phyloP scores from a whole-genome alignment of 2,329 filamentous ascomycete genomes.

The Dactylonectria macrodidyma region DNA sequence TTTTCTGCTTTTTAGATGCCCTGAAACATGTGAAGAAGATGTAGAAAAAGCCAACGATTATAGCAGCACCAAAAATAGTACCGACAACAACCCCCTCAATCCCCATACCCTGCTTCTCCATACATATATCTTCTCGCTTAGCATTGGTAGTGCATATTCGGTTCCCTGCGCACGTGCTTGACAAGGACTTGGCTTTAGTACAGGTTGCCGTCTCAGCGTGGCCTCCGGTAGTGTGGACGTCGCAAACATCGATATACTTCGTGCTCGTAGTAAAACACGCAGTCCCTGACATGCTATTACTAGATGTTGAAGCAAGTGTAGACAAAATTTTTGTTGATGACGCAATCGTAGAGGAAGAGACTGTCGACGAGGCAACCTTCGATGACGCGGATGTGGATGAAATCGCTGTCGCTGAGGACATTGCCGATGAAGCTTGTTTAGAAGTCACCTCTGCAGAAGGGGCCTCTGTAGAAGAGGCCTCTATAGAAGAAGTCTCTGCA shows the following conservation, averaged over 20 bases:
- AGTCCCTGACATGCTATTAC: background rate
- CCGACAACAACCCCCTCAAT: background rate
- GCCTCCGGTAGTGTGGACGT: background rate
- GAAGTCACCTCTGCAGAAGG: background rate
- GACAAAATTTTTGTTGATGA: background rate
- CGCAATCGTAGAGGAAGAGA: background rate
- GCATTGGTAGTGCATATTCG: background rate
- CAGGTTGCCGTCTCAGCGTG: background rate
- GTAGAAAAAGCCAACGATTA: background rate
- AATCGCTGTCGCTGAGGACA: background rate
- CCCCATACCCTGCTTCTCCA: background rate
- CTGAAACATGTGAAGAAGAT: background rate
- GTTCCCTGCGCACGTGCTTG: background rate
- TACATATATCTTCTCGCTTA: background rate
- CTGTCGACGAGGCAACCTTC: background rate
- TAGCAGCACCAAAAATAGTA: background rate
- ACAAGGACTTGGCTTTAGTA: background rate
- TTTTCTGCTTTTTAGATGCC: background rate
- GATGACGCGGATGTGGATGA: background rate
- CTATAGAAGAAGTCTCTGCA: background rate
- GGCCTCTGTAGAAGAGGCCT: background rate
- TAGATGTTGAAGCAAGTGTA: background rate
- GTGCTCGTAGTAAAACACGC: background rate
- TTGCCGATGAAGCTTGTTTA: background rate
- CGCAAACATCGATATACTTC: background rate